phyloP scores from a whole-genome alignment of 2,329 filamentous ascomycete species.

The Talaromyces piceae region DNA sequence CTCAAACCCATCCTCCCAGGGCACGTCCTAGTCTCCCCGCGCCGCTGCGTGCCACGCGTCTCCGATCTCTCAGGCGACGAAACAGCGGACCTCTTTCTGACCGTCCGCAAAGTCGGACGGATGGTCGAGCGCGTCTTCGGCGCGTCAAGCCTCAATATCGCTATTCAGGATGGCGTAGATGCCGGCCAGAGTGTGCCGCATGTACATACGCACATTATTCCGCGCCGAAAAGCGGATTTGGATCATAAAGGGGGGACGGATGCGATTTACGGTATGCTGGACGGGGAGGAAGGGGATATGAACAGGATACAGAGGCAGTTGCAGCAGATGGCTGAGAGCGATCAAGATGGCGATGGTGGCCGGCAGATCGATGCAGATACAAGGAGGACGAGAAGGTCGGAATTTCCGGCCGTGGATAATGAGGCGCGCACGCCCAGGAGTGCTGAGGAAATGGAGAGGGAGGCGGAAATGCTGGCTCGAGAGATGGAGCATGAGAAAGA shows the following conservation, averaged over 20 bases:
- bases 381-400: slow-evolving; percentile 39
- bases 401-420: slow-evolving; percentile 66
- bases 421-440: slow-evolving; percentile 59
- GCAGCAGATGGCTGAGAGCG: slow-evolving; percentile 13
- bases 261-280: slow-evolving; percentile 74
- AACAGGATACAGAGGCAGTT: slow-evolving; percentile 60
- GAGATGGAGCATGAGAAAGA: slow-evolving; percentile 31
- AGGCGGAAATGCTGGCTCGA: slow-evolving; percentile 61
- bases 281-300: slow-evolving; percentile 77
- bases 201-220: slow-evolving; percentile 88
- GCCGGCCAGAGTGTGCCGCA: slow-evolving; percentile 93
- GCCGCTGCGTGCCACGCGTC: slow-evolving; percentile 60
- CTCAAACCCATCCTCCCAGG: slow-evolving; percentile 89
- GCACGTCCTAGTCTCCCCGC: slow-evolving; percentile 84
- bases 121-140: slow-evolving; percentile 60
- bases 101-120: slow-evolving; percentile 72
- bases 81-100: slow-evolving; percentile 76
- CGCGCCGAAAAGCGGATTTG: slow-evolving; percentile 55
- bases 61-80: slow-evolving; percentile 65
- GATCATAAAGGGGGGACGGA: slow-evolving; percentile 56
- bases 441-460: slow-evolving; percentile 68
- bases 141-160: slow-evolving; percentile 79
- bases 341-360: no score
- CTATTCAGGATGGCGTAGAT: slow-evolving; percentile 84
- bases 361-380: slow-evolving; percentile 3